Evolutionary conservation across 208 protist genomes (phyloP), one percentile per base, ranked within the genome.

Genomic region (Crithidia fasciculata): DNA sequence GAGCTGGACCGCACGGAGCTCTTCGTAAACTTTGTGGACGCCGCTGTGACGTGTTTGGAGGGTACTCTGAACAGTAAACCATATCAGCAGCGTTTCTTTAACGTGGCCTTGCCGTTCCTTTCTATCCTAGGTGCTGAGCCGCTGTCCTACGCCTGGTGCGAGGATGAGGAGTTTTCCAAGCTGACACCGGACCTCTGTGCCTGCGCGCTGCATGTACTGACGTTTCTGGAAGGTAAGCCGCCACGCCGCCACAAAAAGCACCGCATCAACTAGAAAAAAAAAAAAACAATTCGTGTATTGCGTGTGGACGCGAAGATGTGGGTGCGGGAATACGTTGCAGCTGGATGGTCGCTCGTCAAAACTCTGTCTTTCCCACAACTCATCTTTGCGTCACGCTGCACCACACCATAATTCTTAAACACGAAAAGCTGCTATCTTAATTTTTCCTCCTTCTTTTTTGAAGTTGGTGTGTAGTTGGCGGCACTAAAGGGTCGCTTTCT

Each of bases 171-270:
- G 0, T 55, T 76, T 50, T 28, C 72, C 13, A 12, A 49, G 2
- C 37, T 77, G 13, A 56, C 9, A 9, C 84, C 75, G 2, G 85
- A 88, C 47, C 3, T 89, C n/a, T 95, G 90, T 65, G 77, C 75
- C 61, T 56, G 70, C 10, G 80, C 83, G 2, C 61, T 75, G 60
- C 58, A 66, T 39, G 78, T 93, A 19, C 65, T 91, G 12, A 74
- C 79, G 7, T 88, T 84, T 41, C 61, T 91, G 2, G 88, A 91
- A 45, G 90, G 90, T 3, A 79, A 78, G 44, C 75, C 78, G 6
- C 87, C 85, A 5, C 72, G 78, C 4, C 59, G 28, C 2, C 78
- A 78, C 67, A 92, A 89, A 63, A 95, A 95, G 69, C 80, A 82
- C 57, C 87, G 90, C 40, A 81, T 87, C 54, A 95, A 95, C 72